Evolutionary conservation across 78 protist species (phyloP).

Genomic region (Dictyostelium intermedium): DNA sequence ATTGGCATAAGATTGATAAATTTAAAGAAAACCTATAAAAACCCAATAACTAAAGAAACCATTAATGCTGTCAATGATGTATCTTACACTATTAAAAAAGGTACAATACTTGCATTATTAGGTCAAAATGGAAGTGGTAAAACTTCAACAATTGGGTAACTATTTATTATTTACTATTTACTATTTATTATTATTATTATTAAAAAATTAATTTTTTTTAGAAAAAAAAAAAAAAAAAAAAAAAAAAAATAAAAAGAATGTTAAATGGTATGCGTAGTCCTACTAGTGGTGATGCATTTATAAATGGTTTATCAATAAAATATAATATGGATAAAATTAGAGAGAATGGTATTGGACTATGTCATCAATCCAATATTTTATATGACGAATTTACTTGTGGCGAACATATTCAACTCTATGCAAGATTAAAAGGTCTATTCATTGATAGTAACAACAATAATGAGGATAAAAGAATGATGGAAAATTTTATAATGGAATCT

Average conservation of each 20-base stretch:
- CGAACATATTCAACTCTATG: constrained; percentile 76
- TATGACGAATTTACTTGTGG: constrained; percentile 80
- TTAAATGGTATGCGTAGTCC: constrained; percentile 21
- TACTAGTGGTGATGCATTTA: constrained; percentile 33
- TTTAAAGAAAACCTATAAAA: not conserved
- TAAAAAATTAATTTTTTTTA: no score
- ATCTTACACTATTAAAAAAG: not conserved
- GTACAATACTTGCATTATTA: not conserved
- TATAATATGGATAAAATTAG: constrained; percentile 16
- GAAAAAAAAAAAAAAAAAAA: no score
- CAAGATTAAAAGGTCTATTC: not conserved
- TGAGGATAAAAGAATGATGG: not conserved
- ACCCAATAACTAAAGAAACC: not conserved
- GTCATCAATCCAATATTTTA: constrained; percentile 92
- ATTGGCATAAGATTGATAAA: not conserved
- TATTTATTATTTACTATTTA: not conserved
- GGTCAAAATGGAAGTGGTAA: constrained; percentile 91
- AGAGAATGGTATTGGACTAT: constrained; percentile 27
- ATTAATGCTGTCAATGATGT: not conserved
- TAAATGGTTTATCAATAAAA: constrained; percentile 20
- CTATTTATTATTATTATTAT: not conserved
- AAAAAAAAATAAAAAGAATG: constrained; percentile 46
- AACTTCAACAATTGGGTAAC: constrained; percentile 78
- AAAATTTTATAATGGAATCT: not conserved
- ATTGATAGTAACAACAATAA: not conserved